Evolutionary conservation across 1,284 basidiomycete genomes (phyloP).

Genomic region (Peniophora sp.): DNA sequence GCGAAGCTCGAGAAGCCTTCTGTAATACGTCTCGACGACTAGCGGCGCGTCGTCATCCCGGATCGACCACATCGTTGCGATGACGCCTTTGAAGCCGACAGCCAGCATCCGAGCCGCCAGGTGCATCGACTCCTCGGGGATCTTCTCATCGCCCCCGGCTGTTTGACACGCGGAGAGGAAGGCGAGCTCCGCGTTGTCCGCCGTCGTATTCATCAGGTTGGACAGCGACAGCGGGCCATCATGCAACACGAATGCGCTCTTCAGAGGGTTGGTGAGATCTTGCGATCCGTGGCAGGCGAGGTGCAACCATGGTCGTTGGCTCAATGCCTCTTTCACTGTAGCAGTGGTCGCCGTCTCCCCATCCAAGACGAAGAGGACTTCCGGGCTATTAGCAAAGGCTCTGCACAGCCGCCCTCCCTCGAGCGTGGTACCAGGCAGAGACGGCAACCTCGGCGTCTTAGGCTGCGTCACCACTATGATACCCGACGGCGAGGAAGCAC

Average conservation of each 20-base stretch:
- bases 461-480: conserved; percentile 2
- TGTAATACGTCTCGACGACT: conserved; percentile 10
- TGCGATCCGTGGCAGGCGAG: conserved; percentile 2
- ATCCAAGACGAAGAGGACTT: conserved; percentile 10
- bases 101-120: conserved; percentile 18
- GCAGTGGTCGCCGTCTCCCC: conserved; percentile 4
- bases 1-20: neutral
- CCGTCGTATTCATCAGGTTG: neutral
- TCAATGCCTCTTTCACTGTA: neutral
- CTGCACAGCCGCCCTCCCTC: neutral
- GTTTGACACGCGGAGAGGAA: conserved; percentile 20
- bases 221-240: neutral
- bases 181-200: conserved; percentile 2
- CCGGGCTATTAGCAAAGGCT: conserved; percentile 2
- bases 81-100: conserved; percentile 12
- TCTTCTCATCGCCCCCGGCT: conserved; percentile 12
- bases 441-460: neutral
- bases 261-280: neutral
- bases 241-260: conserved; percentile 1
- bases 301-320: neutral
- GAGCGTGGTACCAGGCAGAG: neutral
- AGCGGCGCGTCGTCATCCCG: conserved; percentile 7
- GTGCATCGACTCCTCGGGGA: conserved; percentile 16
- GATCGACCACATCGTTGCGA: conserved; percentile 19
- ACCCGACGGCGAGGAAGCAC: too few relatives aligned